Percentiles rank a stretch among this genome's conserved stretches.
Conservation (phyloP, 441 rosid species). For the Hypseocharis bilobata region DNA sequence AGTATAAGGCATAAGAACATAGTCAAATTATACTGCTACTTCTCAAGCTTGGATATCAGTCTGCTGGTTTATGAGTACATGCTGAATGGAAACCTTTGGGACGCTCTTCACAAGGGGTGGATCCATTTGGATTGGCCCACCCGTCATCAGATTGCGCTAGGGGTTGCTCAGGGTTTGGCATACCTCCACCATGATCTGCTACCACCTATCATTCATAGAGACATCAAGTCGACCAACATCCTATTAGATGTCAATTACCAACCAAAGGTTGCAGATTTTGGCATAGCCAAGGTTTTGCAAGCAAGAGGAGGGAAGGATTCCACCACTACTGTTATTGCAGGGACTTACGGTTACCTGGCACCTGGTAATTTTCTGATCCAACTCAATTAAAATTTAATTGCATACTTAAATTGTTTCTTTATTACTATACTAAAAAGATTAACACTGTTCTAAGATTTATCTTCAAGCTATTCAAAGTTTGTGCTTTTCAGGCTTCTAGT, state of each 20-base stretch:
- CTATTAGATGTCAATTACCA: constrained; percentile 57
- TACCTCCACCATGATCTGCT: constrained; percentile 84
- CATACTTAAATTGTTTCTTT: background rate
- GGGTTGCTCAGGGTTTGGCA: constrained; percentile 81
- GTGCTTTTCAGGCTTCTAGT: no score
- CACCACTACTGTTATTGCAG: constrained; percentile 67
- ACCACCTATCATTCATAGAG: constrained; percentile 73
- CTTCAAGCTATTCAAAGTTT: no score
- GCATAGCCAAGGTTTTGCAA: constrained; percentile 85
- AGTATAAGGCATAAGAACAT: constrained; percentile 82
- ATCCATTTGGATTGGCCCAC: constrained; percentile 60
- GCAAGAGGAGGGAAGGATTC: constrained; percentile 79
- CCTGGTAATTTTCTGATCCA: constrained; percentile 47
- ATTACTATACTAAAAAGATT: background rate
- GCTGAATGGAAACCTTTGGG: constrained; percentile 86
- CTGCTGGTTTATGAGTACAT: constrained; percentile 79
- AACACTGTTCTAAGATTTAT: background rate
- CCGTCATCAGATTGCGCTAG: constrained; percentile 79
- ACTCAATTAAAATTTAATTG: background rate
- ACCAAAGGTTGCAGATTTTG: constrained; percentile 88
- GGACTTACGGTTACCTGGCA: constrained; percentile 83
- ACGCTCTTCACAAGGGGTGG: constrained; percentile 62
- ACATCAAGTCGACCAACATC: constrained; percentile 82
- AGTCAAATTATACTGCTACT: constrained; percentile 65
- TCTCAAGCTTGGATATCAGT: constrained; percentile 56